Base-by-base conservation (phyloP, 2,329 filamentous ascomycete genomes). In the Exophiala xenobiotica region DNA sequence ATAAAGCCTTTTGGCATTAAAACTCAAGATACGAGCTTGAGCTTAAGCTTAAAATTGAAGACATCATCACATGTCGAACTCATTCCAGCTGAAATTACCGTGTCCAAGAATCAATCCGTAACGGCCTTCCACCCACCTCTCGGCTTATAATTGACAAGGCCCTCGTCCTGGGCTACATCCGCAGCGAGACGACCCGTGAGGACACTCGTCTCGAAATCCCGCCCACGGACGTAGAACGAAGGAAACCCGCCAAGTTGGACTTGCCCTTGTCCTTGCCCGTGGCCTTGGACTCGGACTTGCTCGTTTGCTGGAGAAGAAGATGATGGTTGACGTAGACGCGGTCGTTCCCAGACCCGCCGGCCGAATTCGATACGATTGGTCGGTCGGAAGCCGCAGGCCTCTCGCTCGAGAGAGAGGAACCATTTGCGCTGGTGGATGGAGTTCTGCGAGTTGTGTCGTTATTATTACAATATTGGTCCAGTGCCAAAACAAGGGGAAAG, bases 361-460 rank as follows among this genome's bases (percentile, higher is more conserved):
- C 45, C 45, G 22, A 40, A 48, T 11, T 37, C 33, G n/a, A 40
- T 40, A 18, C 37, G 31, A 16, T 48, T 40, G 23, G 45, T 48
- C 11, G 45, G 46, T 9, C 27, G 63, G 6, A 88, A 86, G 3
- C 84, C 84, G 43, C 78, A 82, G 3, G 74, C 77, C 20, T 63
- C 64, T 9, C 81, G 73, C 61, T 88, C 85, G 1, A 88, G 70
- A 8, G 78, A 79, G 14, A 87, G 61, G 53, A 80, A 86, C 86
- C 84, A 88, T 35, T 75, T 73, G 4, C 85, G 76, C 64, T 88
- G 84, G 60, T 88, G 79, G 3, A 88, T 71, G 29, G 83, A 87
- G 4, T 78, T 81, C n/a, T n/a, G n/a, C n/a, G n/a, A n/a, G n/a
- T n/a, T n/a, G n/a, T n/a, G n/a, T n/a, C n/a, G n/a, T n/a, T n/a